Base-by-base conservation (phyloP, 2,329 filamentous ascomycete species). In the Aspergillus cejpii region DNA sequence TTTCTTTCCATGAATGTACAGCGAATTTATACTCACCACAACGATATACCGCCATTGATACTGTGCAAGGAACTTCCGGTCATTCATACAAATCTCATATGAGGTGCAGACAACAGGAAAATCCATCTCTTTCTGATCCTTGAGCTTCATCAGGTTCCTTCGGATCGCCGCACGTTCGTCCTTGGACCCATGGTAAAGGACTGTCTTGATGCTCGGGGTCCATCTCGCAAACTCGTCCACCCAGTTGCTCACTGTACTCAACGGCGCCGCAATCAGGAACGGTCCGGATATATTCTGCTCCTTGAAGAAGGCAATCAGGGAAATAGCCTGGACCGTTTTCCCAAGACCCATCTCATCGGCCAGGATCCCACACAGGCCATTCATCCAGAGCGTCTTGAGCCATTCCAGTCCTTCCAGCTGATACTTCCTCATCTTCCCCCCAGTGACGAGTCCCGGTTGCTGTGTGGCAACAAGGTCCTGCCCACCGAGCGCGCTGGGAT, bases 31-130 rank as follows among this genome's bases (percentile, higher is more conserved):
- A 62, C 60, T 51, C 68, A 85, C 84, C 49, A 98, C 94, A 54
- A 98, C 92, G 59, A 98, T 96, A 56, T 95, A 96, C 43, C 94
- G 88, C 92, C 92, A 98, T 27, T 89, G 84, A 45, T 94, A 91
- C 45, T 85, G 84, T 0, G 82, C 81, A 4, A 98, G 71, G 27
- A 83, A 83, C 41, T 88, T 84, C 28, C 87, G 81, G 61, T 98
- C 92, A 56, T 88, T 84, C 68, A 98, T 83, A 43, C 94, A 90
- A 61, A 98, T 96, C 62, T 98, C 92, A 57, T 97, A 97, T 29
- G 85, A 94, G 0, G 92, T 98, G 59, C 90, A 90, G 0, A 97
- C 85, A 0, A 98, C 84, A 0, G 92, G 92, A 50, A 97, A 98
- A 37, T 84, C 78, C 1, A 77, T 70, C 0, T 83, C 77, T 10